These are phyloP conservation scores for Hydnomerulius pinastri DNA, from an alignment of 768 basidiomycete species.

Conservation along the genomic window DNA sequence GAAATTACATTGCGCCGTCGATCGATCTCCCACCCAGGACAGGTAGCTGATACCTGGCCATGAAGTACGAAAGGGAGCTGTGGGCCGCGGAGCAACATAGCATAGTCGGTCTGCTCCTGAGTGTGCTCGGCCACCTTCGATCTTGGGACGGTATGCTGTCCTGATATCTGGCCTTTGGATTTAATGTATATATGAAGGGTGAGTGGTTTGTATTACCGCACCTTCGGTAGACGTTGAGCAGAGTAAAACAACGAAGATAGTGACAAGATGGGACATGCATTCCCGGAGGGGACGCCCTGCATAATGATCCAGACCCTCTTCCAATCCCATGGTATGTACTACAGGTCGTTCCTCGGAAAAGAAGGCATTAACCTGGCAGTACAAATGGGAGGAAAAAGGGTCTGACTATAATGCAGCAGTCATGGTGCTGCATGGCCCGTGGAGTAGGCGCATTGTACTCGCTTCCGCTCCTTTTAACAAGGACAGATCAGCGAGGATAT, in stretches of 20 bases:
- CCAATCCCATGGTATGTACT: slow-evolving; percentile 53
- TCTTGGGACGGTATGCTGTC: neutral
- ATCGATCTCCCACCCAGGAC: too few relatives aligned
- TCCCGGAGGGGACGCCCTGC: slow-evolving; percentile 10
- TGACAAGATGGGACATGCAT: neutral
- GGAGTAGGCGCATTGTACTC: neutral
- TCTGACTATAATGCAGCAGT: slow-evolving; percentile 30
- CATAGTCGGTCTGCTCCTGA: too few relatives aligned
- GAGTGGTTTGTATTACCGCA: neutral
- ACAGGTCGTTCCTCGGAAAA: slow-evolving; percentile 25
- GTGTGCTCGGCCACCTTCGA: too few relatives aligned
- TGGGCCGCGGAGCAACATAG: too few relatives aligned
- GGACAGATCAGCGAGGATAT: neutral
- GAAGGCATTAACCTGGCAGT: slow-evolving; percentile 28
- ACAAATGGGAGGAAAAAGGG: slow-evolving; percentile 30
- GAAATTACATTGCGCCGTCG: too few relatives aligned
- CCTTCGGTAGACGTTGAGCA: neutral
- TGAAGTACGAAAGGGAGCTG: too few relatives aligned
- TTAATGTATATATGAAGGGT: neutral
- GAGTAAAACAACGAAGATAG: slow-evolving; percentile 2
- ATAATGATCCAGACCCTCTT: slow-evolving; percentile 38
- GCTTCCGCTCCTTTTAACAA: slow-evolving; percentile 11
- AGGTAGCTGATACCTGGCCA: too few relatives aligned
- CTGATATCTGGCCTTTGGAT: neutral
- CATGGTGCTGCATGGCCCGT: slow-evolving; percentile 11